A percentile compares a stretch with the other conserved stretches of the same genome.
These are phyloP conservation scores for Simmondsia chinensis DNA, from an alignment of 148 eudicot species.

Conservation along the genomic window DNA sequence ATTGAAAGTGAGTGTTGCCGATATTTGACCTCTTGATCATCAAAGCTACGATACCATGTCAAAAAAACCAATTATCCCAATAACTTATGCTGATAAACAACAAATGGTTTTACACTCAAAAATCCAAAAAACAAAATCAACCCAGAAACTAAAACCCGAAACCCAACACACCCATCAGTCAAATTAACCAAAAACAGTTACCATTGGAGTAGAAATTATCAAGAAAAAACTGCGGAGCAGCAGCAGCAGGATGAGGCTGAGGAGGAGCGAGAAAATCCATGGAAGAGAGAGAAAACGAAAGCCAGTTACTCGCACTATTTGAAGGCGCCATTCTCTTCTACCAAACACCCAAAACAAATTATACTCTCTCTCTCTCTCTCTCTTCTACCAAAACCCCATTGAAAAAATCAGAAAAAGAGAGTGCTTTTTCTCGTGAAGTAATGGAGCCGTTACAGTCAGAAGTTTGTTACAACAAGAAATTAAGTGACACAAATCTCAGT, in stretches of 20 bases:
- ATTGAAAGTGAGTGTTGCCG: too few species aligned
- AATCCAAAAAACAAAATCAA: too few species aligned
- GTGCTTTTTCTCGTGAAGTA: not conserved
- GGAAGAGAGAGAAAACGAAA: constrained; percentile 44
- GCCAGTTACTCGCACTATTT: constrained; percentile 30
- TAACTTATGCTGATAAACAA: too few species aligned
- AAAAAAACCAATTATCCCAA: not conserved
- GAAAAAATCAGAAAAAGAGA: not conserved
- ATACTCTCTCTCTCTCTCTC: not conserved
- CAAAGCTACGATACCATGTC: too few species aligned
- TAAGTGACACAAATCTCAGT: too few species aligned
- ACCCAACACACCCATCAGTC: too few species aligned
- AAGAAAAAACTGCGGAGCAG: constrained; percentile 27
- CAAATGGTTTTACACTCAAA: too few species aligned
- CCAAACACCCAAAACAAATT: too few species aligned
- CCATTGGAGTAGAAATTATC: constrained; percentile 48
- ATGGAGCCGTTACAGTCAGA: not conserved
- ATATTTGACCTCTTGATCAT: too few species aligned
- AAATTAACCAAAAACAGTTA: constrained; percentile 12
- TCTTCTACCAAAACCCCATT: not conserved
- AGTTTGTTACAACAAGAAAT: not conserved
- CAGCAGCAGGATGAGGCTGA: constrained; percentile 5
- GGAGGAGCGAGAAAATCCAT: constrained; percentile 43
- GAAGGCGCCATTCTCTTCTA: constrained; percentile 37
- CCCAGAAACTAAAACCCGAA: too few species aligned